Evolutionary conservation across 2,329 filamentous ascomycete genomes (phyloP).

Genomic region (Tolypocladium capitatum): DNA sequence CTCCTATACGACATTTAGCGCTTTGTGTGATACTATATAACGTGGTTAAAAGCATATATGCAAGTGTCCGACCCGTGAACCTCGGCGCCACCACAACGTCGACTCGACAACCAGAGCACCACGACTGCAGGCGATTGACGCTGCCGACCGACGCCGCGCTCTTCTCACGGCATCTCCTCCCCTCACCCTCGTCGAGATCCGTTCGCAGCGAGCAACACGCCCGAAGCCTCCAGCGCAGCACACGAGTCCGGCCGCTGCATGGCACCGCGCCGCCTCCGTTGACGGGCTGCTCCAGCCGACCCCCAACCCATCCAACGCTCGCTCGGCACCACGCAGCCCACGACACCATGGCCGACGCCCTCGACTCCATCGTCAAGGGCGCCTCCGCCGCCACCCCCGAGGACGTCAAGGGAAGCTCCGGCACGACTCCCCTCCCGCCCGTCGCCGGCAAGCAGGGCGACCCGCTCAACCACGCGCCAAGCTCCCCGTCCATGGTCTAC

Average conservation of each 20-base stretch:
- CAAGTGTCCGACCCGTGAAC: too few relatives aligned
- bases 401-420: slow-evolving; percentile 24
- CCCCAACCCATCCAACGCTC: not conserved
- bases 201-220: not conserved
- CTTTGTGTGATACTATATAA: too few relatives aligned
- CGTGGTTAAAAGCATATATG: too few relatives aligned
- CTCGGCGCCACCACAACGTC: not conserved
- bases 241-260: not conserved
- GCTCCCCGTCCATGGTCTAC: slow-evolving; percentile 90
- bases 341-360: slow-evolving; percentile 44
- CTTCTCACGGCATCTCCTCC: not conserved
- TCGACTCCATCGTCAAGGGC: slow-evolving; percentile 90
- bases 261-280: not conserved
- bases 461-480: slow-evolving; percentile 70
- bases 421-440: slow-evolving; percentile 30
- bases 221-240: not conserved
- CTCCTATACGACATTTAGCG: too few relatives aligned
- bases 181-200: not conserved
- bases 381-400: slow-evolving; percentile 51
- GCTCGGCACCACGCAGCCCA: not conserved
- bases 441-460: slow-evolving; percentile 41
- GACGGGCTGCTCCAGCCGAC: too few relatives aligned
- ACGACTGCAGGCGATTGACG: not conserved
- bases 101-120: not conserved
- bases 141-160: not conserved